These are phyloP conservation scores for Tetrastigma voinierianum DNA, from an alignment of 164 flowering plant species.

Conservation along the genomic window DNA sequence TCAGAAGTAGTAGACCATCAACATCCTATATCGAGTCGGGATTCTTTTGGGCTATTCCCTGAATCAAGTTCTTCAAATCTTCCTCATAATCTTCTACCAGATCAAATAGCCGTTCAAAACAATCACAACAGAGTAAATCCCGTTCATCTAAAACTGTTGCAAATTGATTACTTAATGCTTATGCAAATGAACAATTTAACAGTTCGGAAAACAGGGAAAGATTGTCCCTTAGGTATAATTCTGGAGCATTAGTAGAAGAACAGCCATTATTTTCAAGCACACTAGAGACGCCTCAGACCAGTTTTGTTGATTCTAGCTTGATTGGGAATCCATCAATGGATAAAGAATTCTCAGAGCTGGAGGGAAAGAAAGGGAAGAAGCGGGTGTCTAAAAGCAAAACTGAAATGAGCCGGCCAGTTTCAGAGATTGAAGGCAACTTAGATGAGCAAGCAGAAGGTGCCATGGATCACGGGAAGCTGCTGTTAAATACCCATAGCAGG, in stretches of 20 bases:
- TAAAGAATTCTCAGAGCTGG: slow-evolving; percentile 2
- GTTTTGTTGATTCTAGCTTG: slow-evolving; percentile 1
- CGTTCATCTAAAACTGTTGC: too few relatives aligned
- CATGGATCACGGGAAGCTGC: slow-evolving; percentile 5
- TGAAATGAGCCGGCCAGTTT: background rate
- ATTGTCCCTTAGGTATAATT: background rate
- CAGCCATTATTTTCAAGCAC: background rate
- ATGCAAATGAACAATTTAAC: background rate
- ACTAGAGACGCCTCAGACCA: background rate
- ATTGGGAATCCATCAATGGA: background rate
- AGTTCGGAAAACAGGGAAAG: slow-evolving; percentile 3
- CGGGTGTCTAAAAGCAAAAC: background rate
- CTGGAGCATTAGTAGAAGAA: background rate
- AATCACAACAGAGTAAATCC: background rate
- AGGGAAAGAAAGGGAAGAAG: background rate
- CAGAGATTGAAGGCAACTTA: slow-evolving; percentile 4
- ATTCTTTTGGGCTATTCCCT: background rate
- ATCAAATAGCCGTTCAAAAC: background rate
- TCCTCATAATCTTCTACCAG: background rate
- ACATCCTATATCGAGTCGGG: background rate
- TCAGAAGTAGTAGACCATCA: slow-evolving; percentile 5
- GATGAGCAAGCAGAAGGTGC: background rate
- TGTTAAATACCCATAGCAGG: slow-evolving; percentile 5
- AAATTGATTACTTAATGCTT: slow-evolving; percentile 1
- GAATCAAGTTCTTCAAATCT: slow-evolving; percentile 3